Conservation (phyloP, 768 basidiomycete species). For the Lyophyllum shimeji region DNA sequence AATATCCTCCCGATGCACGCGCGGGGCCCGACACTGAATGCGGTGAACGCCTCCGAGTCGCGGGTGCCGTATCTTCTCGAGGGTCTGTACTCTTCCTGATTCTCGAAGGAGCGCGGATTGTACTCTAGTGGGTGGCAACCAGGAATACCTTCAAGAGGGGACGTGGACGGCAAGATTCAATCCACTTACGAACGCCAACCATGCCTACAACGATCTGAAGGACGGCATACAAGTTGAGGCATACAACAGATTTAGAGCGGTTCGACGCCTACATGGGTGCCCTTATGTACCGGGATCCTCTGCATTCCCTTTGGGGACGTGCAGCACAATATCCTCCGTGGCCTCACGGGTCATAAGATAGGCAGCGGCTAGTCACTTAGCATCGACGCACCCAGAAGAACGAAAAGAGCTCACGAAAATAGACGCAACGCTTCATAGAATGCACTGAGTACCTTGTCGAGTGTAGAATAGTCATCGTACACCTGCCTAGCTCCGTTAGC, state of each 20-base stretch:
- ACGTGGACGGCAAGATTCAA: not conserved
- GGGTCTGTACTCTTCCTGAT: constrained; percentile 46
- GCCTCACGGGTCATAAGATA: constrained; percentile 42
- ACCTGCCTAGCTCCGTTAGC: constrained; percentile 21
- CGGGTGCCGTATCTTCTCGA: constrained; percentile 48
- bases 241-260: not conserved
- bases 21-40: constrained; percentile 52
- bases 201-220: constrained; percentile 42
- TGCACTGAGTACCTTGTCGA: constrained; percentile 39
- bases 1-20: constrained; percentile 58
- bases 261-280: constrained; percentile 27
- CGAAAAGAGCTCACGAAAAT: constrained; percentile 35
- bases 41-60: constrained; percentile 44
- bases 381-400: not conserved
- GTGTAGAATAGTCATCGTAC: constrained; percentile 38
- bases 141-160: not conserved
- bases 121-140: constrained; percentile 32
- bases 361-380: constrained; percentile 32
- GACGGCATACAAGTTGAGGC: not conserved
- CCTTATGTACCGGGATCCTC: constrained; percentile 44
- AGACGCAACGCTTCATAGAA: constrained; percentile 43
- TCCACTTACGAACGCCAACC: constrained; percentile 50
- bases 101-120: constrained; percentile 49
- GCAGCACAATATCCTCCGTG: constrained; percentile 39
- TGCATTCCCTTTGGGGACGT: constrained; percentile 39